A percentile compares a stretch with the other conserved stretches of the same genome.
Evolutionary conservation across 441 rosid genomes (phyloP).

Genomic region (Adansonia grandidieri): DNA sequence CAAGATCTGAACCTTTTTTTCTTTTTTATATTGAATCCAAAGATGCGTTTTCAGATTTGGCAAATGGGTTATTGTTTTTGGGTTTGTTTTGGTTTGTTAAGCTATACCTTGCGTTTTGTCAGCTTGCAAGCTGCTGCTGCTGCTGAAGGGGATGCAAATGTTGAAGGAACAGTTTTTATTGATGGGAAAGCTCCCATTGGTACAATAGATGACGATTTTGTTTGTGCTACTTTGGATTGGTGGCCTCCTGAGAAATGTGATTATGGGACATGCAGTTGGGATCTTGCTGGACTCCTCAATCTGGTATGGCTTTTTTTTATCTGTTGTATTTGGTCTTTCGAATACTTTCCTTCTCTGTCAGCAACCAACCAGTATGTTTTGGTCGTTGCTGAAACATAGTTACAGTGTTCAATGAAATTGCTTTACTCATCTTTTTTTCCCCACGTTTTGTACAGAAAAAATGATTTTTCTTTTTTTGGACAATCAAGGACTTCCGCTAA

Average conservation of each 20-base stretch:
- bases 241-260: constrained; percentile 99
- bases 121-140: constrained; percentile 32
- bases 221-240: constrained; percentile 97
- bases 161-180: constrained; percentile 53
- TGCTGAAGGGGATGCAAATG: constrained; percentile 18
- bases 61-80: constrained; percentile 40
- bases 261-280: constrained; percentile 93
- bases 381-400: neutral
- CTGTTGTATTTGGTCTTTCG: neutral
- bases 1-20: constrained; percentile 33
- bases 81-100: constrained; percentile 28
- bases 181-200: constrained; percentile 67
- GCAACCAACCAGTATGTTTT: neutral
- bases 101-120: constrained; percentile 28
- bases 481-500: too few relatives aligned
- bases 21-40: constrained; percentile 3
- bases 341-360: neutral
- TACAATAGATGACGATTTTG: constrained; percentile 73
- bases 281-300: constrained; percentile 79
- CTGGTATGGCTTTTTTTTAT: constrained; percentile 49
- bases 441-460: neutral
- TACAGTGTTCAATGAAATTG: too few relatives aligned
- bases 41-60: constrained; percentile 53
- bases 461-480: too few relatives aligned
- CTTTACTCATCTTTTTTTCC: neutral